A percentile compares a stretch with the other conserved stretches of the same genome.
These are phyloP conservation scores for Chenopodium quinoa DNA, from an alignment of 148 eudicot genomes.

Conservation along the genomic window DNA sequence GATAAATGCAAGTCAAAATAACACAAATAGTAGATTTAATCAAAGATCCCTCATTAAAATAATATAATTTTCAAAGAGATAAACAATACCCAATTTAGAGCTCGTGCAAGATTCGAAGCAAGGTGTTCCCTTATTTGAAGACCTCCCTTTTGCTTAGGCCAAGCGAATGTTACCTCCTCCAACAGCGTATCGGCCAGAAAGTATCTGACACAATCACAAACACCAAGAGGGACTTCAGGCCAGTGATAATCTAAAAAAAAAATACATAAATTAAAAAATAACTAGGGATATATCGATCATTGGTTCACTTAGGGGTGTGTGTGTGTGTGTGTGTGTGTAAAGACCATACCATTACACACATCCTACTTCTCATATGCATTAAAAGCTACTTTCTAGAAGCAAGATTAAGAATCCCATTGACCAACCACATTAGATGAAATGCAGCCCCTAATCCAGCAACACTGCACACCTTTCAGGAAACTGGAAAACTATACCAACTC, in stretches of 20 bases:
- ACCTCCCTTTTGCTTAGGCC: constrained; percentile 81
- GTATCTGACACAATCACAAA: constrained; percentile 42
- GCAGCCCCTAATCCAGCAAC: not conserved
- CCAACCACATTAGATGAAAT: not conserved
- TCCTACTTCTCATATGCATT: not conserved
- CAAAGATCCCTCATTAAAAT: not conserved
- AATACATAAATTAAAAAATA: not conserved
- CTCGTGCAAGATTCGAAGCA: constrained; percentile 73
- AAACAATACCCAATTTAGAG: constrained; percentile 68
- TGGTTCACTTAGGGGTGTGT: too few relatives aligned
- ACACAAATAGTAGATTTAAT: not conserved
- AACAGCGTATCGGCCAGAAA: constrained; percentile 80
- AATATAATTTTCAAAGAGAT: not conserved
- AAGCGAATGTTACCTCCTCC: constrained; percentile 87
- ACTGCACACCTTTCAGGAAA: constrained; percentile 87
- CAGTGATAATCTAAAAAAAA: not conserved
- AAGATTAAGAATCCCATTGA: not conserved
- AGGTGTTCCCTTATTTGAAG: constrained; percentile 59
- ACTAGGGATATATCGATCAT: not conserved
- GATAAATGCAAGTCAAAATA: not conserved
- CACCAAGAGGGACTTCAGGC: not conserved
- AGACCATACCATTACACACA: not conserved
- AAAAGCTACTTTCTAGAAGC: not conserved
- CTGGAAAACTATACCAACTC: constrained; percentile 93
- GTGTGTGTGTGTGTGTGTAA: too few relatives aligned